phyloP scores from a whole-genome alignment of 1,284 basidiomycete species.

The Cryptococcus deneoformans region DNA sequence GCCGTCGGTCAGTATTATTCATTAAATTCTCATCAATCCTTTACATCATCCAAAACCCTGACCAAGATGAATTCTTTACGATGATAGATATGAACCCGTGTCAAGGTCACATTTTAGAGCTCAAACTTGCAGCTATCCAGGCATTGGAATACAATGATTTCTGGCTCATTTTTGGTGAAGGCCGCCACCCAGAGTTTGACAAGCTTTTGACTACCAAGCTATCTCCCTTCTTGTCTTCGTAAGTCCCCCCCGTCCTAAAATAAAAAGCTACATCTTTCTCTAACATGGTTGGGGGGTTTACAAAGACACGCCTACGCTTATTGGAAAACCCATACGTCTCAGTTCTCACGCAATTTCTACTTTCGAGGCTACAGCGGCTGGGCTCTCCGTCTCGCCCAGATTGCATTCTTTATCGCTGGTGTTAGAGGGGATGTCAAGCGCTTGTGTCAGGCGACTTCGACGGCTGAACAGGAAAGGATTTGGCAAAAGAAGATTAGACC shows the following conservation, averaged over 20 bases:
- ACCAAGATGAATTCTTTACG: neutral
- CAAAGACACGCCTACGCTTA: slow-evolving; percentile 50
- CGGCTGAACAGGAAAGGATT: slow-evolving; percentile 63
- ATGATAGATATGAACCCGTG: slow-evolving; percentile 51
- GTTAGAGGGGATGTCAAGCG: slow-evolving; percentile 58
- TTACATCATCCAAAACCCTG: neutral
- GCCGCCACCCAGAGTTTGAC: slow-evolving; percentile 63
- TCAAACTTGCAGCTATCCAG: slow-evolving; percentile 69
- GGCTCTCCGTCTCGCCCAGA: slow-evolving; percentile 65
- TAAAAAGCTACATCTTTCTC: too few species aligned
- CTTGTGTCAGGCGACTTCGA: slow-evolving; percentile 59
- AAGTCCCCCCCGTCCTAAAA: slow-evolving; percentile 35
- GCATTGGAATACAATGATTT: slow-evolving; percentile 65
- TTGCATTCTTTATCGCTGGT: slow-evolving; percentile 63
- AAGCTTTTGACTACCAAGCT: slow-evolving; percentile 64
- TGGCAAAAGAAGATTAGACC: slow-evolving; percentile 63
- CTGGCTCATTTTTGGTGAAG: slow-evolving; percentile 70
- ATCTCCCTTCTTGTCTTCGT: slow-evolving; percentile 69
- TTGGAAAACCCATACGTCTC: slow-evolving; percentile 65
- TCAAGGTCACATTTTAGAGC: slow-evolving; percentile 74
- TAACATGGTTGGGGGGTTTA: neutral
- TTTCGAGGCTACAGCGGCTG: slow-evolving; percentile 68
- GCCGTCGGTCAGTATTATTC: slow-evolving; percentile 65
- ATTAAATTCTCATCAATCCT: neutral
- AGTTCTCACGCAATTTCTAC: slow-evolving; percentile 69